A percentile compares a stretch with the other conserved stretches of the same genome.
Evolutionary conservation across 2,329 filamentous ascomycete species (phyloP).

Genomic region (Mycosphaerella arachidis): DNA sequence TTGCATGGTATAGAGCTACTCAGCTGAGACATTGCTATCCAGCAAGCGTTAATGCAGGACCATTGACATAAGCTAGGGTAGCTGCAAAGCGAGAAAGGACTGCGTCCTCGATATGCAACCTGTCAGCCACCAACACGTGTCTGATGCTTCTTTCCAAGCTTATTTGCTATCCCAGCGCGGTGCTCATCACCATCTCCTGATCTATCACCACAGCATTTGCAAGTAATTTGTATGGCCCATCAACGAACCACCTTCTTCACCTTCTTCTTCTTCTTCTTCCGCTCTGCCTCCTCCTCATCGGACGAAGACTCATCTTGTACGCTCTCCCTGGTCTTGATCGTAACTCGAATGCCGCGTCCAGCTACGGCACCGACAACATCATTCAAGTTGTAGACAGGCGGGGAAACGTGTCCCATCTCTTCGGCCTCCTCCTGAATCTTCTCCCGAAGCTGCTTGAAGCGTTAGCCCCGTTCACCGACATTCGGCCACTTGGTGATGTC

Average conservation of each 20-base stretch:
- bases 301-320: background rate
- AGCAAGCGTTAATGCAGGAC: no score
- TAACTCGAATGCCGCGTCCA: background rate
- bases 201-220: no score
- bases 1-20: background rate
- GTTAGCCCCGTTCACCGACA: background rate
- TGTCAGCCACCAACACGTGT: no score
- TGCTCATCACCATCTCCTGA: no score
- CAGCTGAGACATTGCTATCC: background rate
- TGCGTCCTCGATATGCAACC: no score
- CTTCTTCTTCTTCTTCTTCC: no score
- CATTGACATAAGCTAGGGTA: no score
- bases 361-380: background rate
- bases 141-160: no score
- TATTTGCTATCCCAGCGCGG: no score
- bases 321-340: background rate
- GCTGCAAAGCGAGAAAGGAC: no score
- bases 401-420: background rate
- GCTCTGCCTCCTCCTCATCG: background rate
- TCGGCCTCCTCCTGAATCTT: background rate
- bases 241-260: background rate
- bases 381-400: background rate
- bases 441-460: background rate
- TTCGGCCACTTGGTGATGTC: background rate
- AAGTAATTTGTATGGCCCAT: background rate